Evolutionary conservation across 768 basidiomycete genomes (phyloP), one percentile per base, ranked within the genome.

Genomic region (Mycena olivaceomarginata): DNA sequence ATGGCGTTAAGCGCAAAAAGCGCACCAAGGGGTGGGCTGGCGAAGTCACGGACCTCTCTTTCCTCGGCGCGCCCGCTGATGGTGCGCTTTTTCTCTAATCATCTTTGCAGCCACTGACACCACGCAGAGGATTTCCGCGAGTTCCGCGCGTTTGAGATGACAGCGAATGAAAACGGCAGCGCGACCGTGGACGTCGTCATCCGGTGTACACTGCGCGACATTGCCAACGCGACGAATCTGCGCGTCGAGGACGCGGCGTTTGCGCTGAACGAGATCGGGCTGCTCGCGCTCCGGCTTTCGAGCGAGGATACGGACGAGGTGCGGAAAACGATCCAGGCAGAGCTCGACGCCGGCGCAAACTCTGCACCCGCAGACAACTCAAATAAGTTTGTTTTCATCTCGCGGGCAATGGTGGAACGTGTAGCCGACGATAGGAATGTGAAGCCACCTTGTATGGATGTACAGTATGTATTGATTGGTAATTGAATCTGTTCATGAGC

Each of bases 241-340:
- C 91, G 96, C 1, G 84, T 93, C 0, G 96, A 98, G 71, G 98
- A 99, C 83, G 92, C 94, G 0, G 94, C 96, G 0, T 97, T 96
- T 85, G 96, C 97, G 3, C 84, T 99, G 79, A 94, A 95, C 72
- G 97, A 98, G 82, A 94, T 95, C 75, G 97, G 97, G 40, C 84
- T 99, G 70, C 88, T 98, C 20, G 86, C 85, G 70, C 86, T 89
- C 53, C 83, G 91, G 68, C 85, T 87, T 65, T 74, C 74, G 63
- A 81, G 72, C 51, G 81, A 80, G 57, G 82, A 82, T 71, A 80
- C 57, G 70, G 84, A 80, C 20, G 82, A 82, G 79, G 25, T 79
- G 80, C 59, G 82, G 65, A 48, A 72, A 11, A 11, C 81, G 72
- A 37, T 79, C 77, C 43, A 74, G 37, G 37, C 67, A 16, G 10